Evolutionary conservation across 176 grass and related monocot species (phyloP), one percentile per base, ranked within the genome.

Genomic region (Bromus sterilis): DNA sequence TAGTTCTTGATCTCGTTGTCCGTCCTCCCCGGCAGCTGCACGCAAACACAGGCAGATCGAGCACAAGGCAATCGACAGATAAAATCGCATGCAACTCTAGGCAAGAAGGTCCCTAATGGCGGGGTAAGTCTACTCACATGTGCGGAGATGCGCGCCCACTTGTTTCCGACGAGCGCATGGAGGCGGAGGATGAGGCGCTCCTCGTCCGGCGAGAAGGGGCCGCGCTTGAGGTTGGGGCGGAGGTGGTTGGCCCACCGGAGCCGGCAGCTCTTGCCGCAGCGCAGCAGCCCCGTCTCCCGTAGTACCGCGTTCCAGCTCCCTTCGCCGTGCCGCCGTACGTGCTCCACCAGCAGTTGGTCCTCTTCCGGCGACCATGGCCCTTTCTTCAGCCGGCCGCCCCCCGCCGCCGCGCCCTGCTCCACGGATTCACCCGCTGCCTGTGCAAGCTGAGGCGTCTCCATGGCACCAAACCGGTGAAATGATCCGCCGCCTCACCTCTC

Each of bases 1-100:
- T 95, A 92, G 78, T 95, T 95, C 78, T 95, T 95, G 80, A 95
- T 95, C 78, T 95, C 93, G 46, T 95, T 95, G 76, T 95, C 93
- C 7, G 93, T 95, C 28, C 93, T 67, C 18, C 93, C 93, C 0
- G 90, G 93, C 75, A 95, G 81, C 34, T 56, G 53, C 53, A 56
- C 10, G 21, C 48, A 51, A 3, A 56, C n/a, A 21, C 53, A 56
- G 53, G 53, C 53, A 56, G 53, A 24, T 56, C 53, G n/a, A 3
- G 48, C 18, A 51, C 48, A 15, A 51, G 48, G 48, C 18, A 21
- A 51, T 51, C 48, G 18, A 21, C 21, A 51, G 18, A 21, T 51
- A 51, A 18, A 51, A 8, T 21, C 48, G 48, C 6, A 51, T 2
- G 48, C 16, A 51, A 51, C 3, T 15, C 18, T 1, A 7, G 48